Percentiles rank a stretch among this genome's conserved stretches.
These are phyloP conservation scores for Aspergillus sp. DNA, from an alignment of 2,329 filamentous ascomycete species.

Conservation along the genomic window DNA sequence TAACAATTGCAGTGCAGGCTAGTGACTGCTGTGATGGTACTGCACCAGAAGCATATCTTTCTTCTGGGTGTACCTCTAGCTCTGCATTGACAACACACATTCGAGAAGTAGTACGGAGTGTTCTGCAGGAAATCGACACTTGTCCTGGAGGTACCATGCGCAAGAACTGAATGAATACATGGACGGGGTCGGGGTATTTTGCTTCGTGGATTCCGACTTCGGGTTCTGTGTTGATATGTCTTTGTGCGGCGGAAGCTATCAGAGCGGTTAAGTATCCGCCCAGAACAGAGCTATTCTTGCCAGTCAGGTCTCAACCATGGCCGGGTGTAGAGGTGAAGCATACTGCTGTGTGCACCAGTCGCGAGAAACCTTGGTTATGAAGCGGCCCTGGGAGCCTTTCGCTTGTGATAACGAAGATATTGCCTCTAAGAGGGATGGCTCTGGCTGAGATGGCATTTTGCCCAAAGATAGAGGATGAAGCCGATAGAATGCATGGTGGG, in stretches of 20 bases:
- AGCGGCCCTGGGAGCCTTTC: conserved; percentile 13
- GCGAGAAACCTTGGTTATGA: conserved; percentile 14
- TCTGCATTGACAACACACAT: conserved; percentile 22
- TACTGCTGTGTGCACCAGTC: conserved; percentile 27
- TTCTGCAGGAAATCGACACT: conserved; percentile 15
- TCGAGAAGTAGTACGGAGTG: conserved; percentile 17
- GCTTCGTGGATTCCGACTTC: not conserved
- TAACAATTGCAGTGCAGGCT: conserved; percentile 16
- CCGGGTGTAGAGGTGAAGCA: not conserved
- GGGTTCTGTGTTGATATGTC: conserved; percentile 15
- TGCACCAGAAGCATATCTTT: not conserved
- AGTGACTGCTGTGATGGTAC: not conserved
- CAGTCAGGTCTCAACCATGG: not conserved
- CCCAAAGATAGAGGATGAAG: too few relatives aligned
- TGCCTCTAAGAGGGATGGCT: conserved; percentile 14
- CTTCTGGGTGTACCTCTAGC: not conserved
- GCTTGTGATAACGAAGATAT: conserved; percentile 15
- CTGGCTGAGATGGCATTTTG: conserved; percentile 8
- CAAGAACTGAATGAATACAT: conserved; percentile 23
- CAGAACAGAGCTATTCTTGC: conserved; percentile 19
- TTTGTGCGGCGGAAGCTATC: conserved; percentile 18
- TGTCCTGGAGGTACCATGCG: conserved; percentile 17
- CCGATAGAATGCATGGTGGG: too few relatives aligned
- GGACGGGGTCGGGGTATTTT: conserved; percentile 19
- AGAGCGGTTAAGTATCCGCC: conserved; percentile 22